Base-by-base conservation (phyloP, 306 rosid species). In the Senna siamea region DNA sequence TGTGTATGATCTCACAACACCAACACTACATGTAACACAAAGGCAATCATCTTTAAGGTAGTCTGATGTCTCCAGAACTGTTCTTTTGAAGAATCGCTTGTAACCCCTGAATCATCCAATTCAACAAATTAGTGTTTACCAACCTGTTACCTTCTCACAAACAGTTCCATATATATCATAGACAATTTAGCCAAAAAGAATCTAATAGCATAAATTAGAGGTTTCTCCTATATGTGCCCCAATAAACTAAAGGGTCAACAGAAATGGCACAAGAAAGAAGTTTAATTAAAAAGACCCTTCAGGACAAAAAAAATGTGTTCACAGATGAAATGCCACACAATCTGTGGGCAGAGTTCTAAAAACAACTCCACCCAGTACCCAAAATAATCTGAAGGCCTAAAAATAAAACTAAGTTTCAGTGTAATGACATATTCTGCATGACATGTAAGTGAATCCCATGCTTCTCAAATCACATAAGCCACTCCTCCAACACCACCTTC, bases 1-100 rank as follows among this genome's bases (percentile, higher is more conserved):
- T 0, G 92, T 89, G 46, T 65, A 87, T 40, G 97, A 91, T 76
- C 69, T 91, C 52, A 89, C 97, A 20, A 89, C 94, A 67, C 97
- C 97, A 53, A 91, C 97, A 3, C 87, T 84, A 81, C 97, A 91
- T 57, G 83, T 79, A 30, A 91, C 89, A 23, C 85, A 84, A 19
- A 91, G 90, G 72, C 92, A 91, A 63, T 89, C 92, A 56, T 91
- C 92, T 82, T 89, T 89, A 59, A 91, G 89, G 75, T 89, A 91
- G 58, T 91, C 97, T 17, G 97, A 91, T 37, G 88, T 75, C 87
- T 91, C 94, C 19, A 91, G 78, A 43, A 78, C 66, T 51, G 88
- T 82, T 78, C 97, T 87, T 76, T 91, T 91, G 64, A 91, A 87
- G 65, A 91, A 91, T 10, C 92, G 86, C 69, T 91, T 91, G 82